phyloP scores from a whole-genome alignment of 148 eudicot genomes.

The Fagopyrum homotropicum region DNA sequence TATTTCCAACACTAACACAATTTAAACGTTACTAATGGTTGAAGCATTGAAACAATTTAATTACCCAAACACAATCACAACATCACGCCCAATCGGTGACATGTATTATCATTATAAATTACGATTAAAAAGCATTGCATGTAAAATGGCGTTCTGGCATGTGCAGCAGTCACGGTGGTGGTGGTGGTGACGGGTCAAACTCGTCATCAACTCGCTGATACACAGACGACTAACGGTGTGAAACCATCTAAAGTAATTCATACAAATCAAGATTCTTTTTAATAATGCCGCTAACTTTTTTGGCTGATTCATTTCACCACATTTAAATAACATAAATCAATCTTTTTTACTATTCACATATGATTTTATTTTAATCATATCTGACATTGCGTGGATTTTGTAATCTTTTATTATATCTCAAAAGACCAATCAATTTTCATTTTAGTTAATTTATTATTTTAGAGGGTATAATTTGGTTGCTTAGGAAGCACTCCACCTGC shows the following conservation, averaged over 20 bases:
- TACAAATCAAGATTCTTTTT: not conserved
- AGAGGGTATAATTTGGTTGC: not conserved
- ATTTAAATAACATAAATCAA: not conserved
- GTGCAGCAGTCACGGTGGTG: not conserved
- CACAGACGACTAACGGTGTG: not conserved
- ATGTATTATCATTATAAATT: too few relatives aligned
- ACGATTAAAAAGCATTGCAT: not conserved
- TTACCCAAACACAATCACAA: not conserved
- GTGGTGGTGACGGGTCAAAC: not conserved
- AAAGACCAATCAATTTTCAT: not conserved
- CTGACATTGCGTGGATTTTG: not conserved
- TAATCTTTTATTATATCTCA: not conserved
- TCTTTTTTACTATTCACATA: not conserved
- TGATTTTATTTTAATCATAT: too few relatives aligned
- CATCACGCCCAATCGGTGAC: too few relatives aligned
- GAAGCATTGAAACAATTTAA: too few relatives aligned
- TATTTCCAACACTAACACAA: too few relatives aligned
- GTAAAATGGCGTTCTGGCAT: not conserved
- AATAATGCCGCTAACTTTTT: not conserved
- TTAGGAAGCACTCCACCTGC: not conserved
- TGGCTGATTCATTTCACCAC: not conserved
- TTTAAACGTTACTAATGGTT: too few relatives aligned
- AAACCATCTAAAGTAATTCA: not conserved
- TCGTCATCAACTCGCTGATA: not conserved
- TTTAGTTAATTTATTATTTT: not conserved